Percentiles rank a stretch among this genome's conserved stretches.
Evolutionary conservation across 768 basidiomycete species (phyloP).

Genomic region (Cantharellus anzutake): DNA sequence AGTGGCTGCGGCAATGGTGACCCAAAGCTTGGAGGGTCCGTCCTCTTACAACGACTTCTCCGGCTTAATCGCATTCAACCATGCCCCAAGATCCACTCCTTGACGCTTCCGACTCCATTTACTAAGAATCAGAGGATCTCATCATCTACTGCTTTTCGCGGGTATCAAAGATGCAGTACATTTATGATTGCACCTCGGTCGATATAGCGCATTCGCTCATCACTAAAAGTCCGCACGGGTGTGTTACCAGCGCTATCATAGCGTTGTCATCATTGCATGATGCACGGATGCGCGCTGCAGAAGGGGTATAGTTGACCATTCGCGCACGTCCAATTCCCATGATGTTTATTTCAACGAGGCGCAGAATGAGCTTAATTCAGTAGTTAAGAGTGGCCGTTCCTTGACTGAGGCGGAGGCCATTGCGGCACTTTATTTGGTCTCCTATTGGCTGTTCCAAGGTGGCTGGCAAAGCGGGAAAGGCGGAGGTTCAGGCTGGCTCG

Average conservation of each 20-base stretch:
- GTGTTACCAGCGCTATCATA: constrained; percentile 52
- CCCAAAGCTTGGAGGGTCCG: no score
- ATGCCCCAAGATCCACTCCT: neutral
- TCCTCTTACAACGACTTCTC: no score
- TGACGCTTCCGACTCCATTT: neutral
- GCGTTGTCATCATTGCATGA: constrained; percentile 58
- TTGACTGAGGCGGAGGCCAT: constrained; percentile 53
- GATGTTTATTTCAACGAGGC: constrained; percentile 51
- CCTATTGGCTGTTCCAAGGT: constrained; percentile 52
- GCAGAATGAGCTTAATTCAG: constrained; percentile 22
- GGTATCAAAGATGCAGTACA: constrained; percentile 9
- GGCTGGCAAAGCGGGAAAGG: neutral
- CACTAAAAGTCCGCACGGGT: constrained; percentile 43
- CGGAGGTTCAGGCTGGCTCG: constrained; percentile 28
- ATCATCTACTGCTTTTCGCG: constrained; percentile 10
- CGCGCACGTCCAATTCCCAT: constrained; percentile 33
- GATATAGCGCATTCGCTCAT: constrained; percentile 26
- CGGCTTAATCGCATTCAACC: neutral
- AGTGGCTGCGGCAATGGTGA: no score
- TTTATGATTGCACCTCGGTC: constrained; percentile 6
- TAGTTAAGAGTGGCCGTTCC: constrained; percentile 35
- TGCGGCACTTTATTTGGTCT: constrained; percentile 60
- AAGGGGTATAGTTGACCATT: constrained; percentile 34
- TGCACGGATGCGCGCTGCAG: constrained; percentile 38
- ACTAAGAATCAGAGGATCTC: neutral